A percentile compares a stretch with the other conserved stretches of the same genome.
Conservation (phyloP, 140 eudicot genomes). For the Anethum foeniculum region DNA sequence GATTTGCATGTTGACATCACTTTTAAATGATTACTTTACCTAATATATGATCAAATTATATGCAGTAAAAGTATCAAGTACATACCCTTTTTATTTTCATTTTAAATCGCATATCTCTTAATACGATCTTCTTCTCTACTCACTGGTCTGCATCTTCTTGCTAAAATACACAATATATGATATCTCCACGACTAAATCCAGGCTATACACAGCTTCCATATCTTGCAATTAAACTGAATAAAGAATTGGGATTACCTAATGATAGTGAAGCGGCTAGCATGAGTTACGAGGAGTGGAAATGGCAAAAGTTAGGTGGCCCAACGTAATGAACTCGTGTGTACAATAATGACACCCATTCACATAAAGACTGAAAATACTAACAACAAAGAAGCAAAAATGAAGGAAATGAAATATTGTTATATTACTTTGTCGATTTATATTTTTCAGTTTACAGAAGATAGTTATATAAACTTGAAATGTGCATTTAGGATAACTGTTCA, state of each 20-base stretch:
- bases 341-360: neutral
- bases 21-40: slow-evolving; percentile 9
- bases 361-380: neutral
- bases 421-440: neutral
- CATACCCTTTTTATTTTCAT: slow-evolving; percentile 46
- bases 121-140: slow-evolving; percentile 59
- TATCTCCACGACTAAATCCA: too few relatives aligned
- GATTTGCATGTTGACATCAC: slow-evolving; percentile 37
- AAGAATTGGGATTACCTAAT: too few relatives aligned
- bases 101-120: slow-evolving; percentile 48
- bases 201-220: too few relatives aligned
- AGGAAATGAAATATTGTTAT: neutral
- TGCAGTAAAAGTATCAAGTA: slow-evolving; percentile 7
- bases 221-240: too few relatives aligned
- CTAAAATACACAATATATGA: too few relatives aligned
- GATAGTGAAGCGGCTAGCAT: too few relatives aligned
- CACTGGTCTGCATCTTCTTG: slow-evolving; percentile 34
- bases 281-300: too few relatives aligned
- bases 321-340: neutral
- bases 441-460: neutral
- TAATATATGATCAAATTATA: neutral
- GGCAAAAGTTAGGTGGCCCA: too few relatives aligned
- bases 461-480: neutral
- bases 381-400: neutral
- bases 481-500: neutral